Evolutionary conservation across 495 filamentous ascomycete species (phyloP).

Genomic region (Alectoria sarmentosa): DNA sequence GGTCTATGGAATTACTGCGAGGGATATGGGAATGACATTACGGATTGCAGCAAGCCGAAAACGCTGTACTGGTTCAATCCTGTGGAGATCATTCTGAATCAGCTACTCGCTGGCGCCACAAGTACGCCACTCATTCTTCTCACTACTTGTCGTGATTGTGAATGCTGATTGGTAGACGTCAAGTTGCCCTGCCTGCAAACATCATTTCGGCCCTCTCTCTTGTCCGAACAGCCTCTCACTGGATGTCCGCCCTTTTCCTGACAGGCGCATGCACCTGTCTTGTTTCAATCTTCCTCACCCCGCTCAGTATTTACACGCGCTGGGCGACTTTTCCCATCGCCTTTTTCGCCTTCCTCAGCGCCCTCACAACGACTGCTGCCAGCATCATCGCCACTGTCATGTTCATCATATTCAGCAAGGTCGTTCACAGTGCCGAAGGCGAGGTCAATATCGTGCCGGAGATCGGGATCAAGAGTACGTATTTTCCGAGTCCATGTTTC

Average conservation of each 20-base stretch:
- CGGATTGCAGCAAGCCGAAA: constrained; percentile 59
- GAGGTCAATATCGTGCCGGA: constrained; percentile 68
- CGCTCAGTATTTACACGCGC: constrained; percentile 45
- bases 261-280: constrained; percentile 58
- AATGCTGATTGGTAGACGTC: constrained; percentile 20
- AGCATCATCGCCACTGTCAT: constrained; percentile 72
- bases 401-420: constrained; percentile 68
- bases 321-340: constrained; percentile 48
- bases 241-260: constrained; percentile 89
- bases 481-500: too few species aligned
- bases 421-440: constrained; percentile 51
- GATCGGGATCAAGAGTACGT: constrained; percentile 60
- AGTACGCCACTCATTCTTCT: constrained; percentile 40
- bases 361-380: constrained; percentile 60
- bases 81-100: constrained; percentile 64
- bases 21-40: constrained; percentile 70
- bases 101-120: constrained; percentile 74
- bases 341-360: constrained; percentile 53
- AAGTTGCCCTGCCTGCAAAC: constrained; percentile 71
- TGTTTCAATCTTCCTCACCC: constrained; percentile 59
- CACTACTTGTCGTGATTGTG: not conserved
- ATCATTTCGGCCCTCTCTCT: constrained; percentile 65
- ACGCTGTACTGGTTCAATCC: constrained; percentile 87
- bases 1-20: constrained; percentile 89
- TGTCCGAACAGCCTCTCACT: constrained; percentile 68